Evolutionary conservation across 768 basidiomycete genomes (phyloP), one percentile per base, ranked within the genome.

Genomic region (Leucogyrophana mollusca): DNA sequence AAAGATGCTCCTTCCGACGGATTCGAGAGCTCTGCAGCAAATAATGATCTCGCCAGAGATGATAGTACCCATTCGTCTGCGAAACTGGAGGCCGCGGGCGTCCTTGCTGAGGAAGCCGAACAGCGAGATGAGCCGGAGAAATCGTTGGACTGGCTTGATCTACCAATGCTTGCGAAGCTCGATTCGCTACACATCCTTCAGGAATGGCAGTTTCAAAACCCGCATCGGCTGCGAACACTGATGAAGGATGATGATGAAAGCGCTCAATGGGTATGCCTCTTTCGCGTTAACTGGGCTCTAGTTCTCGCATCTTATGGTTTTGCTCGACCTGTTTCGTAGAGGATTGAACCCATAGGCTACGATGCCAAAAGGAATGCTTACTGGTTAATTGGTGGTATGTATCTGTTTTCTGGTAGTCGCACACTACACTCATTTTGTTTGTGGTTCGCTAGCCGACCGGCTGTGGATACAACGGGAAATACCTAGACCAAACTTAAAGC

Each of bases 121-220:
- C 50, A 62, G 17, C 41, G 49, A n/a, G 60, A 58, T 44, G 54
- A 59, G 34, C 52, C 59, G 34, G 72, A 69, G 46, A 73, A 76
- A 53, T 72, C 78, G 32, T 73, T 73, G 46, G 75, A 87, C 57
- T 92, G 90, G 89, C 69, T 80, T 35, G 74, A 84, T 35, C 77
- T 92, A 21, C 73, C 82, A 2, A 82, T 87, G 76, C 72, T 83
- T 33, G 67, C 68, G 25, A 90, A 90, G 65, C 77, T 94, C 34
- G 85, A 90, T 49, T 81, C 85, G 3, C 67, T 92, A 56, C 79
- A 90, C 54, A 69, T 78, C 13, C 68, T 93, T 40, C 77, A 75
- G 22, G 91, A 94, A 66, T 94, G 91, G 91, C 88, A 90, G 56
- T 91, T 93, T 52, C 83, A 90, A 49, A 88, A 89, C 57, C 79